Base-by-base conservation (phyloP, 2,329 filamentous ascomycete genomes). In the Penicillium sp. region DNA sequence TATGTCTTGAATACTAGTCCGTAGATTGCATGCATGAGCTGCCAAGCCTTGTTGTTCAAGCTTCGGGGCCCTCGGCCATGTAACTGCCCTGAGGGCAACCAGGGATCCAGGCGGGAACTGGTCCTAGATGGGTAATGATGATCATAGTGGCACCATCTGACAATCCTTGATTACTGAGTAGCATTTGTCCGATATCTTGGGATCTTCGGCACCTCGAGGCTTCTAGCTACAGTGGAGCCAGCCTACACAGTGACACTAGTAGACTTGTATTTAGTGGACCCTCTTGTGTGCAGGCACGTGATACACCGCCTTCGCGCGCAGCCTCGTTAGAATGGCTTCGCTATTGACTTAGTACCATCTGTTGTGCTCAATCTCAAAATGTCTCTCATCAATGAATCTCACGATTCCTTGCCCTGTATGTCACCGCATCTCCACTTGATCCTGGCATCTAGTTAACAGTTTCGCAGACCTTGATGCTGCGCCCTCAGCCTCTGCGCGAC, bases 361-460 rank as follows among this genome's bases (percentile, higher is more conserved):
- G 26, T 24, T 41, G 8, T n/a, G 45, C 28, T 34, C 23, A 36
- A 38, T 24, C 38, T 50, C 57, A 75, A 67, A 58, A 88, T 89
- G 86, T 81, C 87, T 57, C 79, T 87, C 54, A 84, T 86, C 57
- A 82, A 82, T 58, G 82, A 84, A 69, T 81, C 86, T 56, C 87
- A 91, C 74, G 89, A 94, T 69, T 90, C 88, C 21, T 84, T 95
- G 21, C 89, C 89, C 45, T 93, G 89, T 91, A 82, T 61, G 83
- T 54, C n/a, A 3, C 7, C 5, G 18, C 36, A 12, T 21, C n/a
- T n/a, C 42, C 21, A 24, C 36, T n/a, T 16, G 47, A 12, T 29
- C 34, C 63, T 47, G 36, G 34, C 16, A 56, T n/a, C 12, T 36
- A 33, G 44, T 56, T 59, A 60, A 59, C 45, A 8, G 29, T 38